These are phyloP conservation scores for Gloeophyllum trabeum DNA, from an alignment of 768 basidiomycete genomes.

Conservation along the genomic window DNA sequence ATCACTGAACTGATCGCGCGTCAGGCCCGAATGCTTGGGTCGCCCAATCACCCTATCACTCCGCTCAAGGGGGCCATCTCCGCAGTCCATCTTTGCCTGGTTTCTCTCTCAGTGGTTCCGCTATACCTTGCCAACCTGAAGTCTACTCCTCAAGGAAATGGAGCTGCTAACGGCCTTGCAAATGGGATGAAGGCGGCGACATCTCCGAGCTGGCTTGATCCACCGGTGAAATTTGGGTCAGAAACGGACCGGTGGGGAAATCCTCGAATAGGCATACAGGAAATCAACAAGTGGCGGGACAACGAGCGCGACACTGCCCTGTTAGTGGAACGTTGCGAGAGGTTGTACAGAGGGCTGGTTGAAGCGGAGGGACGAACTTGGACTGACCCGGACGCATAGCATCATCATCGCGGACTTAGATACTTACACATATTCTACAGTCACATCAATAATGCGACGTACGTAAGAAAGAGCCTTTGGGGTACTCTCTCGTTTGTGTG, in stretches of 20 bases:
- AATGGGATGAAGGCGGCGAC: conserved; percentile 7
- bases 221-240: conserved; percentile 41
- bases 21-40: conserved; percentile 62
- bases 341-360: conserved; percentile 30
- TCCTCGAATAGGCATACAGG: conserved; percentile 7
- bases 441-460: too few relatives aligned
- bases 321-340: conserved; percentile 47
- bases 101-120: conserved; percentile 39
- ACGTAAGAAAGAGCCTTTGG: too few relatives aligned
- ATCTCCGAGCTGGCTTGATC: conserved; percentile 9
- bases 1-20: conserved; percentile 1
- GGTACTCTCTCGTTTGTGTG: too few relatives aligned
- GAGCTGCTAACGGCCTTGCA: conserved; percentile 1
- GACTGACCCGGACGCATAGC: too few relatives aligned
- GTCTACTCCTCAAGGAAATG: neutral
- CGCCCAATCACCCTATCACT: conserved; percentile 50
- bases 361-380: conserved; percentile 7
- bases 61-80: conserved; percentile 58
- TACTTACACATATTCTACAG: too few relatives aligned
- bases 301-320: conserved; percentile 35
- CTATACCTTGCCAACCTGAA: conserved; percentile 8
- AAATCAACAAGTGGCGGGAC: conserved; percentile 38
- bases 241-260: conserved; percentile 45
- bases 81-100: conserved; percentile 56
- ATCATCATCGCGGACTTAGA: too few relatives aligned